These are phyloP conservation scores for Saturnispora sanitii DNA, from an alignment of 805 yeast genomes.

Conservation along the genomic window DNA sequence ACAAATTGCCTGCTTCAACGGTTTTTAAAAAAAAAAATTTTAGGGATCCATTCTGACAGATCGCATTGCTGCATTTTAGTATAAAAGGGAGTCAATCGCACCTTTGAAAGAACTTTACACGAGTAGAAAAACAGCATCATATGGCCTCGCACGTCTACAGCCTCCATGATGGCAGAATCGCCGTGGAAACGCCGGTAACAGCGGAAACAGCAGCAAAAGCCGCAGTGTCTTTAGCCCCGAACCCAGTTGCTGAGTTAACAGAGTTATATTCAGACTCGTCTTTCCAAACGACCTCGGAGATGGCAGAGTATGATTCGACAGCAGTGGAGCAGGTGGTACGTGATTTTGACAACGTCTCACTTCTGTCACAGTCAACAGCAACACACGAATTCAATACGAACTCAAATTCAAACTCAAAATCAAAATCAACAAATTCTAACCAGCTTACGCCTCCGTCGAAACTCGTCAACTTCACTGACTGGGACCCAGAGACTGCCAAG, in stretches of 20 bases:
- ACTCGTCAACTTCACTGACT: neutral
- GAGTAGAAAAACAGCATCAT: too few species aligned
- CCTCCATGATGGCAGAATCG: too few species aligned
- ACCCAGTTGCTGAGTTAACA: neutral
- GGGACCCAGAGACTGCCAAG: slow-evolving; percentile 6
- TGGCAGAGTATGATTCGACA: neutral
- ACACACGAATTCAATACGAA: neutral
- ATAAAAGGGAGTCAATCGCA: neutral
- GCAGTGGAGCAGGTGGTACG: neutral
- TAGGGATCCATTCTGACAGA: neutral
- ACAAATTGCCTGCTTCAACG: neutral
- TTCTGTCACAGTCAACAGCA: slow-evolving; percentile 1
- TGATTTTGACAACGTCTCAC: neutral
- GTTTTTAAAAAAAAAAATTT: neutral
- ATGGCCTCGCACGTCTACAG: too few species aligned
- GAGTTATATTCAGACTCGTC: neutral
- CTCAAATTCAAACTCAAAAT: too few species aligned
- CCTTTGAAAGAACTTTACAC: too few species aligned
- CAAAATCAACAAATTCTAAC: slow-evolving; percentile 7
- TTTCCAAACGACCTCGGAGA: neutral
- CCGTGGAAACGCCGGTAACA: too few species aligned
- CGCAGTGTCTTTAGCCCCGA: neutral
- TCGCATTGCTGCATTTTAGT: neutral
- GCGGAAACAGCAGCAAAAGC: neutral
- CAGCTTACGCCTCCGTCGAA: slow-evolving; percentile 9